phyloP scores from a whole-genome alignment of 1,284 basidiomycete species.

The Austropuccinia psidii region DNA sequence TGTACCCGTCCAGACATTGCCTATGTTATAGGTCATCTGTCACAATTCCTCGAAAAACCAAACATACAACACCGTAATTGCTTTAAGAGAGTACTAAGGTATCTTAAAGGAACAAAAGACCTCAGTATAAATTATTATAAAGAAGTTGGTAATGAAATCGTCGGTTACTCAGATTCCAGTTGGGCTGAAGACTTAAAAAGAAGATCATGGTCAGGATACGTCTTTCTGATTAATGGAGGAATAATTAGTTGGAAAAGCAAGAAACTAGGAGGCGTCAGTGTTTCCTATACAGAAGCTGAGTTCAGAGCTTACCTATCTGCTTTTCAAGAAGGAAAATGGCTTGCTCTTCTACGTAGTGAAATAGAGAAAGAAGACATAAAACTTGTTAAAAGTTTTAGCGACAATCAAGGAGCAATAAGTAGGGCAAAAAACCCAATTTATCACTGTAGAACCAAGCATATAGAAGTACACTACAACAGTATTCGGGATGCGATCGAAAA shows the following conservation, averaged over 20 bases:
- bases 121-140: slow-evolving; percentile 4
- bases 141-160: background rate
- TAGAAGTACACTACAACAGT: background rate
- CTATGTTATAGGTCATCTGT: slow-evolving; percentile 16
- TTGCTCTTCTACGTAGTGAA: too few relatives aligned
- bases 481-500: slow-evolving; percentile 7
- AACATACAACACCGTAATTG: background rate
- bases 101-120: slow-evolving; percentile 17
- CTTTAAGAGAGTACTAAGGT: slow-evolving; percentile 23
- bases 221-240: too few relatives aligned
- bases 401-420: slow-evolving; percentile 12
- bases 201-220: too few relatives aligned
- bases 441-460: slow-evolving; percentile 15
- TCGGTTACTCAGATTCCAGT: slow-evolving; percentile 13
- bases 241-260: slow-evolving; percentile 17
- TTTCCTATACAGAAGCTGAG: slow-evolving; percentile 20
- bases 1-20: slow-evolving; percentile 31
- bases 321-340: slow-evolving; percentile 16
- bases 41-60: slow-evolving; percentile 29
- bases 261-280: slow-evolving; percentile 9
- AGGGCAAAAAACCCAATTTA: background rate
- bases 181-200: slow-evolving; percentile 32
- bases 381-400: background rate
- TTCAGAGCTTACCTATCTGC: slow-evolving; percentile 13
- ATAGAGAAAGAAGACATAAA: background rate